Evolutionary conservation across 2,329 filamentous ascomycete species (phyloP), one percentile per base, ranked within the genome.

Genomic region (Erysiphe pulchra): DNA sequence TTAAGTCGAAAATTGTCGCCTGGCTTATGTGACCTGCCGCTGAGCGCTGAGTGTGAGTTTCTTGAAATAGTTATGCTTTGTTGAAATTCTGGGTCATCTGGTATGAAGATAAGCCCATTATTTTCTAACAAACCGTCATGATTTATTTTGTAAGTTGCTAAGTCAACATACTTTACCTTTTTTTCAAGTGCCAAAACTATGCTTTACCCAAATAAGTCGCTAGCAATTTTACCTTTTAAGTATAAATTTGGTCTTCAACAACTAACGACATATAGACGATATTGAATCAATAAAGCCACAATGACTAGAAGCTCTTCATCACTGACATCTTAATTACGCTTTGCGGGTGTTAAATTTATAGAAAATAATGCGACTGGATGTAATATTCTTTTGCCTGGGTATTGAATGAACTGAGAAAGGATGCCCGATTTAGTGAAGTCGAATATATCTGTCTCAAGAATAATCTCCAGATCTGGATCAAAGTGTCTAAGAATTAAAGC

Each of bases 221-320:
- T 1, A 13, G 28, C 24, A 24, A 41, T 14, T 28, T 41, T 41
- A 9, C 28, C 12, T 28, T 41, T 28, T 8, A 33, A n/a, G 33
- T 4, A 32, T 28, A 32, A 33, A 16, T 16, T 43, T 32, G 14
- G 33, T 33, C 4, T 43, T 43, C 12, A 43, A 33, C 12, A 24
- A 36, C 24, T 36, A 1, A 34, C 42, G 36, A 36, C 42, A 14
- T 33, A 34, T 44, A 10, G 42, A 6, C 16, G 42, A 44, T 32
- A 44, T 12, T 44, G 31, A 11, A 9, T 3, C 8, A 44, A 14
- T 44, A 31, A 34, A 13, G 42, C 17, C 16, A 40, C 34, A 31
- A 45, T 45, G 2, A 17, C 44, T 10, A 45, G 37, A 17, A 40
- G 44, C 18, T 45, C 44, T 24, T 45, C 40, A 20, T 45, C 44